Evolutionary conservation across 163 green algal genomes (phyloP), one percentile per base, ranked within the genome.

Genomic region (Prototheca cutis): DNA sequence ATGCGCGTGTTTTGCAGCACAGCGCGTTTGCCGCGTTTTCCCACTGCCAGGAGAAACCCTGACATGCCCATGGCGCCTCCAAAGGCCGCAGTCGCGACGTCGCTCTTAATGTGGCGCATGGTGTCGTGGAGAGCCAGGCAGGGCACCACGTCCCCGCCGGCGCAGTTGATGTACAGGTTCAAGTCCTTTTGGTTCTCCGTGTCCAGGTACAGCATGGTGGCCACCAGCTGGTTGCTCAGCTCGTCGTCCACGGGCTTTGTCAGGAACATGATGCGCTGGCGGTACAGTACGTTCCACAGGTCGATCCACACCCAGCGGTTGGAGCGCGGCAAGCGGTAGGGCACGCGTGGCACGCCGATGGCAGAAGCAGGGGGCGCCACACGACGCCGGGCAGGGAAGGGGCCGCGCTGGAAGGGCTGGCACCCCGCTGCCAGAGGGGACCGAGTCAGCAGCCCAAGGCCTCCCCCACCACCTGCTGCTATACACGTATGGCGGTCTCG

Each of bases 91-190:
- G 93, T 97, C 31, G 77, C 83, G 23, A 95, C 90, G 63, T 90
- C 84, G 65, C 74, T 89, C 67, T 84, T 80, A 24, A 97, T 79
- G 77, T 95, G 86, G 59, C 87, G 81, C 85, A 99, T 97, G 3
- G 93, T 97, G 83, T 99, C 93, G 67, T 95, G 88, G 48, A 99
- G 74, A 10, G 93, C 89, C 36, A 99, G 80, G 28, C 76, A 90
- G 6, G 93, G 88, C 25, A 94, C 86, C 32, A 97, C 79, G 54
- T 90, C 82, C 13, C 86, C 84, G 10, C 91, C 89, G 0, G 82
- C 80, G 71, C 78, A 90, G 75, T 97, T 95, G 80, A 96, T 93
- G 84, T 96, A 98, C 56, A 97, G 78, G 53, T 89, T 86, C 45
- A 98, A 85, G 61, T 91, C 79, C 84, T 98, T 98, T 59, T 94